Evolutionary conservation across 345 rosid genomes (phyloP).

Genomic region (Eucalyptus cloeziana): DNA sequence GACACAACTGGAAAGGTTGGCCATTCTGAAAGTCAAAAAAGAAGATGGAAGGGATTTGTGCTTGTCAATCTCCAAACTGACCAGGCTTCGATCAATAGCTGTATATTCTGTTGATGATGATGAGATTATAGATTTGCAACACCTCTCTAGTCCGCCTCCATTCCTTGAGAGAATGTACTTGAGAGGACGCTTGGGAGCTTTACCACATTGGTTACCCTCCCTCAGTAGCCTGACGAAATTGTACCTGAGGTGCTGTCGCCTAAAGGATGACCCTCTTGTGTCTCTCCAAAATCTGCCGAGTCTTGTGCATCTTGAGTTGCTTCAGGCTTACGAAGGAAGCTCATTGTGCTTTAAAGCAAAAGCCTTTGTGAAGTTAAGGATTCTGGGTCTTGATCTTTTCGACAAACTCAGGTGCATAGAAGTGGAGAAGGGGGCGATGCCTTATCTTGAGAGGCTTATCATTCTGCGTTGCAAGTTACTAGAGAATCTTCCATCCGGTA

Average conservation of each 20-base stretch:
- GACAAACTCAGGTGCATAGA: background rate
- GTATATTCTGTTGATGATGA: background rate
- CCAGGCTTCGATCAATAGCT: conserved; percentile 8
- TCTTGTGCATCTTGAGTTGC: background rate
- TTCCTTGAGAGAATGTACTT: background rate
- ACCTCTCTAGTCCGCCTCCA: background rate
- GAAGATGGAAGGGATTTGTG: conserved; percentile 21
- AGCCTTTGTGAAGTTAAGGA: background rate
- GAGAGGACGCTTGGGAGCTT: background rate
- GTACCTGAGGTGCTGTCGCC: fast-evolving
- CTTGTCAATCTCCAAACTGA: conserved; percentile 4
- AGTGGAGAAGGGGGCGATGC: background rate
- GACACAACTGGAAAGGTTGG: conserved; percentile 17
- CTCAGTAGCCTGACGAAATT: too few relatives aligned
- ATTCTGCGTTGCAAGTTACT: background rate
- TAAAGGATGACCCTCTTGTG: background rate
- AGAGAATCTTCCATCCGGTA: background rate
- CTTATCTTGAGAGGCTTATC: background rate
- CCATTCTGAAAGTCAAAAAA: conserved; percentile 11
- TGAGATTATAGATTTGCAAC: background rate
- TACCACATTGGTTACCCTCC: background rate
- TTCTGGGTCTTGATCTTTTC: background rate
- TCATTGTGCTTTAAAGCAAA: background rate
- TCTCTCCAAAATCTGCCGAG: background rate
- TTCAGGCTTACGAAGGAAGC: background rate